A percentile compares a stretch with the other conserved stretches of the same genome.
phyloP scores from a whole-genome alignment of 1,284 basidiomycete genomes.

The Ustilago shanxiensis region DNA sequence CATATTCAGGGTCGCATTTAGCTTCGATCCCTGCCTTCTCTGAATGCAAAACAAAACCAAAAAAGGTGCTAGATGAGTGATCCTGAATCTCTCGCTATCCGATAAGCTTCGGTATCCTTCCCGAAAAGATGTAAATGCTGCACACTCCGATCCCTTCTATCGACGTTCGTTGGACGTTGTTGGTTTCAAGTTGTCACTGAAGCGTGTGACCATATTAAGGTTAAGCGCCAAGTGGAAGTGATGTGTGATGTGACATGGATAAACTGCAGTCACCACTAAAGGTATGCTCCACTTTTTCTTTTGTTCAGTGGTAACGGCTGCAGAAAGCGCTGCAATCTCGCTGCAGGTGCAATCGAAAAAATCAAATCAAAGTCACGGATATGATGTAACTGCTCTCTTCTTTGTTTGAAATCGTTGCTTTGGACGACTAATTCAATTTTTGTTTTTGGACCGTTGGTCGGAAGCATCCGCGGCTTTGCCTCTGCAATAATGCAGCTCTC shows the following conservation, averaged over 20 bases:
- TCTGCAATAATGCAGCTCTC: not conserved
- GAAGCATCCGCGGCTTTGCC: no score
- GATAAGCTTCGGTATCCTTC: not conserved
- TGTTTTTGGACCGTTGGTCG: not conserved
- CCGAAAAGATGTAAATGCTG: not conserved
- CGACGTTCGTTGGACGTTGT: no score
- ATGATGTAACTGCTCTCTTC: not conserved
- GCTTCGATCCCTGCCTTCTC: not conserved
- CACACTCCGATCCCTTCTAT: no score
- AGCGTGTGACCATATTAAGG: not conserved
- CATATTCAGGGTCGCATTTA: no score
- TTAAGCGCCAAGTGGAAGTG: not conserved
- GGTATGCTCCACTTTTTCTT: no score
- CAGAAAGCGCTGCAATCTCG: slow-evolving; percentile 1
- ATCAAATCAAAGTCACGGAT: not conserved
- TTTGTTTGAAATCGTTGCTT: not conserved
- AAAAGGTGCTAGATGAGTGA: not conserved
- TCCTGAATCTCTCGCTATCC: not conserved
- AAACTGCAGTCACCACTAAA: no score
- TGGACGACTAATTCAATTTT: not conserved
- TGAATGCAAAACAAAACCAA: not conserved
- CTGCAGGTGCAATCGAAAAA: not conserved
- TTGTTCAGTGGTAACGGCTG: no score
- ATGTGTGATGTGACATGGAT: no score
- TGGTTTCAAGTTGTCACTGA: not conserved